Evolutionary conservation across 208 protist species (phyloP), one percentile per base, ranked within the genome.

Genomic region (Acanthamoeba castellanii): DNA sequence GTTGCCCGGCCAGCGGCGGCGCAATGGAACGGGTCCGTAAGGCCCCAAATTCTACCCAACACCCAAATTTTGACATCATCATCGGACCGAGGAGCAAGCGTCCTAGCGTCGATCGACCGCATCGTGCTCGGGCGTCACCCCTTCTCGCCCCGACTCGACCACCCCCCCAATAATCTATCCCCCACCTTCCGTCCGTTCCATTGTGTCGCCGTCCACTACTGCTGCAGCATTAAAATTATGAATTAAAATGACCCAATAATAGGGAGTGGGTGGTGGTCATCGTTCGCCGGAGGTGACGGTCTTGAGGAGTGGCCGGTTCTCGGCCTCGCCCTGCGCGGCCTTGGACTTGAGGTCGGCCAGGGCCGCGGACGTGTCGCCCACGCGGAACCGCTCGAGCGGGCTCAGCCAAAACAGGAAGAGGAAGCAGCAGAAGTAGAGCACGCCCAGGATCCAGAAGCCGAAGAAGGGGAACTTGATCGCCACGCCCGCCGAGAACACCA

Each of bases 21-120:
- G 32, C 78, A 87, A 87, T 87, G 78, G 78, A 87, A 87, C 64
- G 78, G 78, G 45, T 57, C 78, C 78, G 78, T 45, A 34, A 30
- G 14, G 78, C 37, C 37, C 50, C 78, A 87, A 87, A 87, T 87
- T 87, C 50, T 87, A 30, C 50, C 78, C 47, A 81, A 34, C 50
- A 72, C 64, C 68, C 68, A 76, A 76, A 76, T 76, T 76, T 76
- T 76, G 68, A 76, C 68, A 76, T 34, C 68, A 42, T 5, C 7
- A 2, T 37, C 68, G 37, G 64, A 20, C 11, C 27, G 64, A 25
- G 22, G 64, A 32, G 34, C 68, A 42, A 76, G 30, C 68, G 50
- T 55, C 50, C 50, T 55, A 3, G 50, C 50, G 16, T 55, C 50
- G 13, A 13, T 72, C 20, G 55, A 25, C 55, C 20, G 16, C 55